Evolutionary conservation across 768 basidiomycete genomes (phyloP).

Genomic region (Hericium coralloides): DNA sequence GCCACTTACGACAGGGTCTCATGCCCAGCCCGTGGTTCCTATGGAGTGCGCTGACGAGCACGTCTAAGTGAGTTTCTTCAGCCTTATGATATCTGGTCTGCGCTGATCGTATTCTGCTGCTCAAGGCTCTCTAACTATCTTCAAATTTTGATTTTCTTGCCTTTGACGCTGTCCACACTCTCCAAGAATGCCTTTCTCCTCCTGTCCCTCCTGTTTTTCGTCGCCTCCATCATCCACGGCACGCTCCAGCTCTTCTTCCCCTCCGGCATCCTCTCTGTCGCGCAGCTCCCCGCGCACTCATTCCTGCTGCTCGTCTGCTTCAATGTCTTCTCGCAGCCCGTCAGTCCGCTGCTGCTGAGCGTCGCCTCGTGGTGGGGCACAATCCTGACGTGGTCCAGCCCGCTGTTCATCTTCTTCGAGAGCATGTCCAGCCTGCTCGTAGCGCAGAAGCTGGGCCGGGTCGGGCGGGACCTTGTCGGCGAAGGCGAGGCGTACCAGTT

Average conservation of each 20-base stretch:
- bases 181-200: constrained; percentile 74
- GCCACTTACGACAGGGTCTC: background rate
- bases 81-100: constrained; percentile 4
- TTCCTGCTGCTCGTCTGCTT: constrained; percentile 82
- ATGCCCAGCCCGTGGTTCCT: constrained; percentile 42
- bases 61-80: constrained; percentile 39
- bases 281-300: constrained; percentile 82
- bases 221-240: constrained; percentile 76
- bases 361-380: constrained; percentile 68
- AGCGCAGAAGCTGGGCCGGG: constrained; percentile 72
- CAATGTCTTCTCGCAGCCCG: constrained; percentile 68
- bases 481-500: constrained; percentile 74
- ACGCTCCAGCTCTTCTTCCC: constrained; percentile 66
- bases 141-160: constrained; percentile 78
- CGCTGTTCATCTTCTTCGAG: constrained; percentile 75
- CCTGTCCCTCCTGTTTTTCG: constrained; percentile 67
- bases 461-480: constrained; percentile 63
- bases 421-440: constrained; percentile 79
- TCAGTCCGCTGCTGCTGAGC: constrained; percentile 45
- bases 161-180: constrained; percentile 76
- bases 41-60: constrained; percentile 57
- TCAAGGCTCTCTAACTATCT: constrained; percentile 63
- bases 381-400: constrained; percentile 60
- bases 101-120: constrained; percentile 2
- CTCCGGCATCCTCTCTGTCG: constrained; percentile 60